Conservation (phyloP, 345 rosid genomes). For the Eucalyptus urophylla region DNA sequence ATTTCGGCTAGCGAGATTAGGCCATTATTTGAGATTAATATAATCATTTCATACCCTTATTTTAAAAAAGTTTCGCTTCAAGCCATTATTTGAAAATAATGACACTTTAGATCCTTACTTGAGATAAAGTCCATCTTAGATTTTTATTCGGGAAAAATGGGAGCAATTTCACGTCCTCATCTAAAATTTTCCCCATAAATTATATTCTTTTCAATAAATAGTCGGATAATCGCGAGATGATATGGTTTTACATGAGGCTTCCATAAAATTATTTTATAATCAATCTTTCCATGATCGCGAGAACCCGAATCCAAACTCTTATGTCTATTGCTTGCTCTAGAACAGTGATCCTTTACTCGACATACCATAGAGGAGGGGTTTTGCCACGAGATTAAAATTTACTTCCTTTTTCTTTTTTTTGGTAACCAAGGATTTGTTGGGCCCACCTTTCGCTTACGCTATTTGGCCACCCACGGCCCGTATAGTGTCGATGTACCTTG, state of each 20-base stretch:
- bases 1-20: too few species aligned
- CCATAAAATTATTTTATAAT: background rate
- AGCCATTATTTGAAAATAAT: too few species aligned
- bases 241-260: fast-evolving
- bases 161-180: too few species aligned
- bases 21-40: too few species aligned
- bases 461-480: fast-evolving
- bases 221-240: fast-evolving
- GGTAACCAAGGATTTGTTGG: fast-evolving
- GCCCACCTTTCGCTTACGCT: too few species aligned
- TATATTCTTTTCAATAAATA: fast-evolving
- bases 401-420: too few species aligned
- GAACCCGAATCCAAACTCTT: background rate
- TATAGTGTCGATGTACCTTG: fast-evolving
- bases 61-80: too few species aligned
- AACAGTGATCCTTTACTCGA: background rate
- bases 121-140: too few species aligned
- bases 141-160: too few species aligned
- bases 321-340: background rate
- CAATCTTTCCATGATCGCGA: background rate
- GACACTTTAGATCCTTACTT: too few species aligned
- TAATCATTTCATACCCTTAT: too few species aligned
- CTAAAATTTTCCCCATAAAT: background rate
- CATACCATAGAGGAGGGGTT: background rate
- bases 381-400: background rate